Conservation (phyloP, 1,284 basidiomycete genomes). For the Rhodotorula sp. region DNA sequence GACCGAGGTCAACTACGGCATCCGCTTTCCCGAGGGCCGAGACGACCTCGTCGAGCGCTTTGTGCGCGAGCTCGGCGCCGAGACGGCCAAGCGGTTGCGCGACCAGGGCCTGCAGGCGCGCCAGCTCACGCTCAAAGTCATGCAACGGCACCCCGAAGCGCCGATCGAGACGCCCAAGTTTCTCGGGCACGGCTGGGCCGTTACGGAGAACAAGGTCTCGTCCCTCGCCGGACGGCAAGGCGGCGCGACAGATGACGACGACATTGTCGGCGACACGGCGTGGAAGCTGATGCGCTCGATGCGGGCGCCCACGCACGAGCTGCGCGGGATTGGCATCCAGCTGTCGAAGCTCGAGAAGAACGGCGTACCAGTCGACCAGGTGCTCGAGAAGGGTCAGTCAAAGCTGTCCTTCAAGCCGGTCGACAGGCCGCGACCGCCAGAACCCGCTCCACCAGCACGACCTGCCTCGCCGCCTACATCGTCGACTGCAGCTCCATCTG, state of each 20-base stretch:
- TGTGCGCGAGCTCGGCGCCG: conserved; percentile 69
- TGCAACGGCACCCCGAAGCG: conserved; percentile 81
- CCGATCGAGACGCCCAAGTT: conserved; percentile 96
- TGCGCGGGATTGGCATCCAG: conserved; percentile 91
- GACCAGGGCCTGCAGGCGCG: conserved; percentile 68
- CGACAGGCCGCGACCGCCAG: neutral
- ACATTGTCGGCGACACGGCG: conserved; percentile 72
- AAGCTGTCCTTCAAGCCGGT: conserved; percentile 28
- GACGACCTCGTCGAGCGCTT: conserved; percentile 78
- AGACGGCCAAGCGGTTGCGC: conserved; percentile 70
- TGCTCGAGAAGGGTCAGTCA: conserved; percentile 25
- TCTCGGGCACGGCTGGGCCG: conserved; percentile 73
- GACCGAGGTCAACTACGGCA: conserved; percentile 93
- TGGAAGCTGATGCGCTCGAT: conserved; percentile 69
- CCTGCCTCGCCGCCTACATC: neutral
- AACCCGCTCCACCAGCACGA: neutral
- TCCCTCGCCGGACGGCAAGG: conserved; percentile 62
- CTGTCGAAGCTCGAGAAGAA: conserved; percentile 78
- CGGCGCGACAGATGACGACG: conserved; percentile 69
- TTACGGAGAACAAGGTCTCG: conserved; percentile 30
- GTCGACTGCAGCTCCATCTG: neutral
- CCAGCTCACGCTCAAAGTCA: conserved; percentile 78
- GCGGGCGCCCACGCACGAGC: conserved; percentile 75
- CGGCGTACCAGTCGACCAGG: conserved; percentile 16
- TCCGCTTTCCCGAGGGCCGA: conserved; percentile 71